Percentiles rank a stretch among this genome's conserved stretches.
phyloP scores from a whole-genome alignment of 495 filamentous ascomycete genomes.

The Oidiodendron maius region DNA sequence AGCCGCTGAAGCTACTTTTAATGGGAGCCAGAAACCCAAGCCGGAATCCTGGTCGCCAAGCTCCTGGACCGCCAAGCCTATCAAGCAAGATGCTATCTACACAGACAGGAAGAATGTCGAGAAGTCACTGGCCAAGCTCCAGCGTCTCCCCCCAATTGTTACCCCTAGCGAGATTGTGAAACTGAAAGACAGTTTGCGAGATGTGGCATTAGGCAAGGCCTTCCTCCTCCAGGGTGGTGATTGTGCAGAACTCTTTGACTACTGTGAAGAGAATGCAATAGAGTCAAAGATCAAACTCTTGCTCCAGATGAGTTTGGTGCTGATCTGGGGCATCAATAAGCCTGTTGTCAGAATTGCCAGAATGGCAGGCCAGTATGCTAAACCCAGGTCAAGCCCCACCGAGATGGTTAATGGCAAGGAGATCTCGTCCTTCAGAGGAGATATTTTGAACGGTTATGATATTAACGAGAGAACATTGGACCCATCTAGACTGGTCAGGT shows the following conservation, averaged over 20 bases:
- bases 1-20: neutral
- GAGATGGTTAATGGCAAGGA: conserved; percentile 75
- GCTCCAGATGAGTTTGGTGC: conserved; percentile 89
- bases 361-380: conserved; percentile 96
- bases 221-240: conserved; percentile 96
- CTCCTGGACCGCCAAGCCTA: conserved; percentile 87
- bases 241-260: conserved; percentile 95
- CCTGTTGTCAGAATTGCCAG: conserved; percentile 90
- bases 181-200: conserved; percentile 67
- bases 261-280: conserved; percentile 84
- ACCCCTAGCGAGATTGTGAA: conserved; percentile 79
- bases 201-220: conserved; percentile 87
- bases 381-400: conserved; percentile 83
- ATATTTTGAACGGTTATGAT: conserved; percentile 89
- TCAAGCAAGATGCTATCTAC: conserved; percentile 86
- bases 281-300: conserved; percentile 95
- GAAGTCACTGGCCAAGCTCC: conserved; percentile 62
- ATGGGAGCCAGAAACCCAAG: neutral
- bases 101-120: conserved; percentile 57
- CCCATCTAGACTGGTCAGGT: conserved; percentile 73
- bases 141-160: conserved; percentile 79
- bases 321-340: conserved; percentile 86
- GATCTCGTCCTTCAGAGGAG: conserved; percentile 86
- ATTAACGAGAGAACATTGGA: conserved; percentile 67
- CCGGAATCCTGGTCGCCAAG: conserved; percentile 42